phyloP scores from a whole-genome alignment of 2,329 filamentous ascomycete genomes.

The Fusarium tjaetaba region DNA sequence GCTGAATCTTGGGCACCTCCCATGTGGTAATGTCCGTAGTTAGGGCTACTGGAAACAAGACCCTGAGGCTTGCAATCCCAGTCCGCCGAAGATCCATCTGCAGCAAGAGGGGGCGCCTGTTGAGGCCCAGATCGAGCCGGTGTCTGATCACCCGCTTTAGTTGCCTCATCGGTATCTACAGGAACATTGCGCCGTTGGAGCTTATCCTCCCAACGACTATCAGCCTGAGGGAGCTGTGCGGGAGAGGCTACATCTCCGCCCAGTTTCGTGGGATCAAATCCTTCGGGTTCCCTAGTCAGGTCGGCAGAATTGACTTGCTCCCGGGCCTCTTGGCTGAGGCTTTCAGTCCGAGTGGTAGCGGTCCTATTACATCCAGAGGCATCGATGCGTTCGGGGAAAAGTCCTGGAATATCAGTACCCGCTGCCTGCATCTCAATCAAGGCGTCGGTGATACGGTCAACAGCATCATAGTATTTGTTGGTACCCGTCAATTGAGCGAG shows the following conservation, averaged over 20 bases:
- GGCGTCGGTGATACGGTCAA: constrained; percentile 85
- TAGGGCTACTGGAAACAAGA: constrained; percentile 59
- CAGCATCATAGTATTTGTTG: constrained; percentile 87
- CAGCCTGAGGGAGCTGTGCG: constrained; percentile 24
- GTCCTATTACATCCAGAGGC: constrained; percentile 79
- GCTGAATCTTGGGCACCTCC: constrained; percentile 75
- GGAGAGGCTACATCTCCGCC: constrained; percentile 1
- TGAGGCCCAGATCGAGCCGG: constrained; percentile 1
- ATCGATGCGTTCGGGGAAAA: constrained; percentile 84
- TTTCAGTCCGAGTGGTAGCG: constrained; percentile 46
- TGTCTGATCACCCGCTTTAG: not conserved
- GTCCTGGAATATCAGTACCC: constrained; percentile 75
- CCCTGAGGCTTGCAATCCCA: constrained; percentile 69
- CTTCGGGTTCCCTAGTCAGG: constrained; percentile 42
- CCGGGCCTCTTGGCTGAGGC: constrained; percentile 50
- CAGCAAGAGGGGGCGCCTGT: constrained; percentile 45
- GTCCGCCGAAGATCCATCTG: constrained; percentile 48
- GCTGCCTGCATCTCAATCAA: constrained; percentile 78
- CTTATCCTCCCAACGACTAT: constrained; percentile 35
- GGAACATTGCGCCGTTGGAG: constrained; percentile 24
- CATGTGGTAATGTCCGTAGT: constrained; percentile 64
- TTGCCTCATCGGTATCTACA: not conserved
- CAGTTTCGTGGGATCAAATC: constrained; percentile 34
- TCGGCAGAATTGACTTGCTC: constrained; percentile 49
- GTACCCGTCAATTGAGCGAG: constrained; percentile 86